A percentile compares a stretch with the other conserved stretches of the same genome.
Evolutionary conservation across 2,329 filamentous ascomycete species (phyloP).

Genomic region (Juglanconis oblonga): DNA sequence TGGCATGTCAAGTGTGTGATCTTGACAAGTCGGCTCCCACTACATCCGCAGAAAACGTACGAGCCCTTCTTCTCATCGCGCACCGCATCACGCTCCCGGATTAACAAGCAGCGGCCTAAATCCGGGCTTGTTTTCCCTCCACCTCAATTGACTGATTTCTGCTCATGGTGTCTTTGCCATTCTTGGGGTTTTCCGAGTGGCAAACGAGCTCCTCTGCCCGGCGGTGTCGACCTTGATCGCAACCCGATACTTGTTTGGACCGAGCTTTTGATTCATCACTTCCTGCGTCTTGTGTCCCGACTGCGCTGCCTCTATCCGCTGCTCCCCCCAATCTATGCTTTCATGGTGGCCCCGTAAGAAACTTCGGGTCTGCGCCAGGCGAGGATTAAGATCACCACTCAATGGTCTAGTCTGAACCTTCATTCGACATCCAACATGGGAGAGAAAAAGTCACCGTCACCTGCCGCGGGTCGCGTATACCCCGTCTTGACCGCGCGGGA

Average conservation of each 20-base stretch:
- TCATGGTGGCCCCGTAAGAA: too few relatives aligned
- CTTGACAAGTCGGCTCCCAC: neutral
- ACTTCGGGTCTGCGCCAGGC: too few relatives aligned
- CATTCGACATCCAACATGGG: constrained; percentile 1
- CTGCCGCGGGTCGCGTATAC: constrained; percentile 23
- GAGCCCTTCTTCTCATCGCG: neutral
- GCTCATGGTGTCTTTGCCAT: too few relatives aligned
- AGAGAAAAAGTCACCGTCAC: constrained; percentile 10
- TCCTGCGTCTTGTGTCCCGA: neutral
- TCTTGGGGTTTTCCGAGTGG: too few relatives aligned
- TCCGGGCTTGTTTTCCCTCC: neutral
- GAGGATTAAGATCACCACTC: too few relatives aligned
- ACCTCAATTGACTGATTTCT: neutral
- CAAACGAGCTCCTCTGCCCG: too few relatives aligned
- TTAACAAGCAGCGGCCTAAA: neutral
- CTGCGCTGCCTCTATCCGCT: neutral
- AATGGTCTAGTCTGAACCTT: too few relatives aligned
- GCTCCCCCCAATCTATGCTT: too few relatives aligned
- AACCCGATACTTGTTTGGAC: neutral
- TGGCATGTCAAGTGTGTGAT: neutral
- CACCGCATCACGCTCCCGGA: neutral
- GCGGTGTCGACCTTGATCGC: neutral
- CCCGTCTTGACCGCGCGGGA: constrained; percentile 46
- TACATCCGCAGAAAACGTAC: neutral
- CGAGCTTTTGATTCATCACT: too few relatives aligned